phyloP scores from a whole-genome alignment of 2,329 filamentous ascomycete genomes.

The Aspergillus phoenicis region DNA sequence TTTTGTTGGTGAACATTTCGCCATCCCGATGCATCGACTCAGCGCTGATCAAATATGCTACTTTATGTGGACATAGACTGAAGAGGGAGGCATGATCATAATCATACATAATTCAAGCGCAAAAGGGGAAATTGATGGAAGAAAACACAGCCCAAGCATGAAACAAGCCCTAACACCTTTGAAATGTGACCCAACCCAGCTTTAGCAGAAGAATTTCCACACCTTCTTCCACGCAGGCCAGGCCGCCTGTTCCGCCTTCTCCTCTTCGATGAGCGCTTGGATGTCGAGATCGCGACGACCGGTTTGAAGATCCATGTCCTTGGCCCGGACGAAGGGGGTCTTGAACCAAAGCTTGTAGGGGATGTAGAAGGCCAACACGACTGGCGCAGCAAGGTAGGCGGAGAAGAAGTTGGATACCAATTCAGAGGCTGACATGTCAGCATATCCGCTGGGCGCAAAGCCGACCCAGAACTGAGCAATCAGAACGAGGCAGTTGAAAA shows the following conservation, averaged over 20 bases:
- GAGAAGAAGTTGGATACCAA: constrained; percentile 70
- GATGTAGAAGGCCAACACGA: constrained; percentile 65
- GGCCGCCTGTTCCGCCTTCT: constrained; percentile 68
- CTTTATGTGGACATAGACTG: background rate
- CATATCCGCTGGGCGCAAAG: constrained; percentile 70
- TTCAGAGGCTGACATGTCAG: constrained; percentile 44
- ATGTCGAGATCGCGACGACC: constrained; percentile 85
- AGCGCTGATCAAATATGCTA: background rate
- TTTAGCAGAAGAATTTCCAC: constrained; percentile 73
- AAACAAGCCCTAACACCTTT: background rate
- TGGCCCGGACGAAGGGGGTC: constrained; percentile 66
- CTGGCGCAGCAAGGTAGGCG: constrained; percentile 58
- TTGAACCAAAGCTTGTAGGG: constrained; percentile 74
- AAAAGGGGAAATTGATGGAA: background rate
- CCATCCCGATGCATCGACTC: background rate
- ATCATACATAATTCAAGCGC: constrained; percentile 1
- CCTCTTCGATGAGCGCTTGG: constrained; percentile 74
- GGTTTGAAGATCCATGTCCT: constrained; percentile 84
- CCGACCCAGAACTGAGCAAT: constrained; percentile 87
- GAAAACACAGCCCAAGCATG: background rate
- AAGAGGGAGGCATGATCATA: constrained; percentile 5
- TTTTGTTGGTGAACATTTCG: background rate
- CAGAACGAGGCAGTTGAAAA: constrained; percentile 74
- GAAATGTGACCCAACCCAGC: background rate
- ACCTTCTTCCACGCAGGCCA: constrained; percentile 78